Evolutionary conservation across 805 yeast species (phyloP).

Genomic region (Yamadazyma olivae): DNA sequence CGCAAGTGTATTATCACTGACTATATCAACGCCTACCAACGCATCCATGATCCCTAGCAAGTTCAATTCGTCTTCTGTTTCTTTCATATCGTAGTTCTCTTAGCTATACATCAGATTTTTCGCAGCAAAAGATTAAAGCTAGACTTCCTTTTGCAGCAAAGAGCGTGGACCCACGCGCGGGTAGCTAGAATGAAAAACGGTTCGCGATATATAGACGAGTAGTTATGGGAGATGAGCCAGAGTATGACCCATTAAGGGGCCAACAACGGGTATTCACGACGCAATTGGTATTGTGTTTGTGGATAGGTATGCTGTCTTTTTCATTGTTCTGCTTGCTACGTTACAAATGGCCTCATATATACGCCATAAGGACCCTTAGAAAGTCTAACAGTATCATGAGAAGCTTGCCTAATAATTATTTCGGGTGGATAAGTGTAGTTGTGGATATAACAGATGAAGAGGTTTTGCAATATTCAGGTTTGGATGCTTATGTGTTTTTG

Average conservation of each 20-base stretch:
- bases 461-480: slow-evolving; percentile 80
- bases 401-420: slow-evolving; percentile 46
- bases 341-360: slow-evolving; percentile 54
- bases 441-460: slow-evolving; percentile 68
- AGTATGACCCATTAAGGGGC: slow-evolving; percentile 18
- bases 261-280: slow-evolving; percentile 55
- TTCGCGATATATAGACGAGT: too few species aligned
- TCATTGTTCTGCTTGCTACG: slow-evolving; percentile 49
- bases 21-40: too few species aligned
- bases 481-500: slow-evolving; percentile 71
- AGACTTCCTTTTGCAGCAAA: too few species aligned
- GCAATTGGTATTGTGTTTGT: slow-evolving; percentile 48
- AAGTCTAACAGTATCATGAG: slow-evolving; percentile 35
- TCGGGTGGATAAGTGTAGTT: slow-evolving; percentile 47
- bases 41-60: too few species aligned
- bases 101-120: too few species aligned
- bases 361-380: slow-evolving; percentile 53
- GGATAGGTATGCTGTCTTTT: slow-evolving; percentile 46
- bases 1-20: not conserved
- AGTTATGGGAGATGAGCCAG: slow-evolving; percentile 11
- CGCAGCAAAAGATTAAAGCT: too few species aligned
- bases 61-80: too few species aligned
- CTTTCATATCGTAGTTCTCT: too few species aligned
- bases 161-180: too few species aligned
- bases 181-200: too few species aligned